Evolutionary conservation across 2,329 filamentous ascomycete genomes (phyloP), one percentile per base, ranked within the genome.

Genomic region (Thelonectria olida): DNA sequence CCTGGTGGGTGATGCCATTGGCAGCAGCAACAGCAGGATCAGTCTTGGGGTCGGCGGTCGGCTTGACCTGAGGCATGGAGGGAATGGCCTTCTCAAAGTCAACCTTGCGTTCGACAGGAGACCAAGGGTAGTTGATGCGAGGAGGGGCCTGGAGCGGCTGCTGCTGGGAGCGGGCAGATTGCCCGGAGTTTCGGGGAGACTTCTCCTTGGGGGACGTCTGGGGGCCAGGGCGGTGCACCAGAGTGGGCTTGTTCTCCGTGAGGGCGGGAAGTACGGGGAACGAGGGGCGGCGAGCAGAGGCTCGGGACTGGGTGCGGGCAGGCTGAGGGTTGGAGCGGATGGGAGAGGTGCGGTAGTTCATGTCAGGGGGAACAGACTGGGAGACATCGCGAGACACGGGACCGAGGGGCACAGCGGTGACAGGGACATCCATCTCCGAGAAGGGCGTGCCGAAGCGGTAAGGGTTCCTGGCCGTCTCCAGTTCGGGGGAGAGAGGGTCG

Each of bases 311-410:
- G 41, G 82, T 83, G 23, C 84, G 82, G 31, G 76, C 76, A 31
- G 77, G 75, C 23, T 76, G 73, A 58, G 68, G 67, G 66, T 74
- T 64, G 61, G 69, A 61, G 69, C 63, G 75, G 71, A 60, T 73
- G 59, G 74, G 74, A 62, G 75, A 72, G 41, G 81, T 75, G 28
- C 88, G 87, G 81, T 91, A 97, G 74, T 88, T 90, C 93, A 97
- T 97, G 79, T 97, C 90, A 7, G 95, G 95, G 42, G 95, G 95
- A 0, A 97, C 95, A 5, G 94, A 97, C 76, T 97, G 93, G 23
- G 93, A 97, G 47, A 84, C 82, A 72, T 96, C 90, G 51, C 95
- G 90, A 44, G 90, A 84, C 28, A 97, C 83, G 7, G 92, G 92
- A 0, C 90, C 92, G 15, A 88, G 71, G 1, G 88, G 87, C 42